Percentiles rank a stretch among this genome's conserved stretches.
Evolutionary conservation across 306 rosid species (phyloP).

Genomic region (Fagus sylvatica): DNA sequence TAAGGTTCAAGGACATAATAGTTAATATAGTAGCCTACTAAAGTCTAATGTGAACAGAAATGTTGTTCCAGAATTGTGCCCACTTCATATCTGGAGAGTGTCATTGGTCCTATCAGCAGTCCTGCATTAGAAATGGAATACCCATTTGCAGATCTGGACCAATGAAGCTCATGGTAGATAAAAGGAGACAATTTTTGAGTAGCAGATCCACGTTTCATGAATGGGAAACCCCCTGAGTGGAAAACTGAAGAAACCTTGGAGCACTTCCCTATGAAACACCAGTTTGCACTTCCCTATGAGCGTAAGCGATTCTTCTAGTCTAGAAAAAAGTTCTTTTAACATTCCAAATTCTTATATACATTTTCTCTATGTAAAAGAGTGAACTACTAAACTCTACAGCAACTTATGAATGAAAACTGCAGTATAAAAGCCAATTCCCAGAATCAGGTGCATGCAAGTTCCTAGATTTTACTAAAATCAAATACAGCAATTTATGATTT

Average conservation of each 20-base stretch:
- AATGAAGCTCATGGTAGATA: neutral
- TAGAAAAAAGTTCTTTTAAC: neutral
- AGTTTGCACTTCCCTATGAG: neutral
- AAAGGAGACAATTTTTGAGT: neutral
- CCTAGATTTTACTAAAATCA: slow-evolving; percentile 12
- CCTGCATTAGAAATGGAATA: neutral
- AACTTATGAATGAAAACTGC: slow-evolving; percentile 1
- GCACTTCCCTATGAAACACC: no score
- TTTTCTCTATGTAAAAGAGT: neutral
- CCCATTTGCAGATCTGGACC: neutral
- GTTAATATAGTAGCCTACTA: neutral
- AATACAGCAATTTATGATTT: no score
- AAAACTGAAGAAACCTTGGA: neutral
- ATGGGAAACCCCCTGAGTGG: neutral
- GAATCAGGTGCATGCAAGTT: neutral
- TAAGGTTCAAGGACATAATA: neutral
- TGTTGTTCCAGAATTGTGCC: neutral
- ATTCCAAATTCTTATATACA: neutral
- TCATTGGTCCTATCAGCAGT: neutral
- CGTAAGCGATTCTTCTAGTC: neutral
- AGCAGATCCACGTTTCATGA: neutral
- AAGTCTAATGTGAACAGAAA: neutral
- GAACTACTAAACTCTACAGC: neutral
- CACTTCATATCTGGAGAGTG: neutral
- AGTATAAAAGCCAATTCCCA: neutral